Conservation (phyloP, 2,329 filamentous ascomycete species). For the Pseudogymnoascus sp. region DNA sequence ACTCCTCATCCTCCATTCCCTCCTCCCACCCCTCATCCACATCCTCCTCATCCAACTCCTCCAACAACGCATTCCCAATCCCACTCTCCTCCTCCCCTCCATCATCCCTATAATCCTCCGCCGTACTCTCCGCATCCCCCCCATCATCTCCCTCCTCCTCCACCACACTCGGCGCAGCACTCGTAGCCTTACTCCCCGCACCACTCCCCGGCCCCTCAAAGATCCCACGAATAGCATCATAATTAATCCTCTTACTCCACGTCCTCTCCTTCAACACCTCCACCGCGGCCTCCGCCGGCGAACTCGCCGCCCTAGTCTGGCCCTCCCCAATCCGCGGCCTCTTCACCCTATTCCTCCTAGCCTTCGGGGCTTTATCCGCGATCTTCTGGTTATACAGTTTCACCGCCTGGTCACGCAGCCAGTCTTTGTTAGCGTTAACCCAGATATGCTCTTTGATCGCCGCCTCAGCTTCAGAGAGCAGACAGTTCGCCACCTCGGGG, state of each 20-base stretch:
- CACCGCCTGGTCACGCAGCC: constrained; percentile 77
- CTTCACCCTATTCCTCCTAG: constrained; percentile 48
- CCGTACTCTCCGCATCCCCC: neutral
- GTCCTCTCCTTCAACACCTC: constrained; percentile 60
- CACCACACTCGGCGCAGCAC: constrained; percentile 29
- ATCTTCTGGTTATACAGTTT: constrained; percentile 71
- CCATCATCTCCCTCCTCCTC: neutral
- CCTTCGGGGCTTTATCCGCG: constrained; percentile 48
- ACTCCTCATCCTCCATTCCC: neutral
- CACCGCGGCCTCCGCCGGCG: constrained; percentile 61
- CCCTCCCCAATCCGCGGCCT: constrained; percentile 56
- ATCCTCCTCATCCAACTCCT: neutral
- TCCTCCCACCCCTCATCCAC: constrained; percentile 1
- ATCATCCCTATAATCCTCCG: constrained; percentile 1
- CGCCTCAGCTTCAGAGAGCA: constrained; percentile 66
- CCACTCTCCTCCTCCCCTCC: neutral
- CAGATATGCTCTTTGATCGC: constrained; percentile 85
- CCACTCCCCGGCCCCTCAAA: constrained; percentile 43
- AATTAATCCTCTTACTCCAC: constrained; percentile 71
- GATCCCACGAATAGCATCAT: constrained; percentile 53
- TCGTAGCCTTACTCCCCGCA: constrained; percentile 42
- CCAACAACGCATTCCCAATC: neutral
- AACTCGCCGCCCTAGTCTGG: constrained; percentile 57
- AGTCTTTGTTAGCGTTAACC: constrained; percentile 92
- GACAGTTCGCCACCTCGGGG: constrained; percentile 74